phyloP scores from a whole-genome alignment of 768 basidiomycete species.

The Pilatotrama ljubarskyi region DNA sequence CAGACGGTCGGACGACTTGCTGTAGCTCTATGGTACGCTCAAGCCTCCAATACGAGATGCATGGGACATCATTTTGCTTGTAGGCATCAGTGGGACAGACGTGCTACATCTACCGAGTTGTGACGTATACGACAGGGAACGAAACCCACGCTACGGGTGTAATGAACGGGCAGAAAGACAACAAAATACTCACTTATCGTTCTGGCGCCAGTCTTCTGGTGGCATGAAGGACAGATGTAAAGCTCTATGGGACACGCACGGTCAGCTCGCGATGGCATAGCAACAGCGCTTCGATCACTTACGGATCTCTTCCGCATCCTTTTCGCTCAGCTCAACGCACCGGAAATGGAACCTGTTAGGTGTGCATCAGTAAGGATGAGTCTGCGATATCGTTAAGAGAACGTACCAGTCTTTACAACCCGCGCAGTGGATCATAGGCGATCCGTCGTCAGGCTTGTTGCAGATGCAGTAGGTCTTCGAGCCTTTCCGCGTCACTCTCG shows the following conservation, averaged over 20 bases:
- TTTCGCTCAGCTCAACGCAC: constrained; percentile 65
- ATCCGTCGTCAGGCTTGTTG: constrained; percentile 68
- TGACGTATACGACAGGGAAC: constrained; percentile 22
- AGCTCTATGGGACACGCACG: constrained; percentile 43
- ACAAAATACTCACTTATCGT: constrained; percentile 74
- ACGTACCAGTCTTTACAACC: constrained; percentile 72
- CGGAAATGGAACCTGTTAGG: constrained; percentile 74
- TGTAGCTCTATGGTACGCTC: neutral
- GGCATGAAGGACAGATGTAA: constrained; percentile 59
- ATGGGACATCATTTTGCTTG: neutral
- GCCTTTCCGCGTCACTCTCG: constrained; percentile 22
- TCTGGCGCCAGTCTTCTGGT: constrained; percentile 58
- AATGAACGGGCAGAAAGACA: neutral
- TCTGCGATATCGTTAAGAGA: neutral
- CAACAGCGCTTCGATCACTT: constrained; percentile 36
- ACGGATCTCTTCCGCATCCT: constrained; percentile 79
- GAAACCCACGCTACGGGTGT: neutral
- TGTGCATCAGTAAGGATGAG: neutral
- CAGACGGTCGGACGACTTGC: neutral
- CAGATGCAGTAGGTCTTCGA: constrained; percentile 58
- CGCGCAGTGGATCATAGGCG: constrained; percentile 78
- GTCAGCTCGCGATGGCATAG: constrained; percentile 1
- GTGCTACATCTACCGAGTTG: constrained; percentile 19
- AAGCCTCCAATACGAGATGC: neutral
- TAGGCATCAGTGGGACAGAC: neutral